These are phyloP conservation scores for Hygrocybe coccinea DNA, from an alignment of 768 basidiomycete species.

Conservation along the genomic window DNA sequence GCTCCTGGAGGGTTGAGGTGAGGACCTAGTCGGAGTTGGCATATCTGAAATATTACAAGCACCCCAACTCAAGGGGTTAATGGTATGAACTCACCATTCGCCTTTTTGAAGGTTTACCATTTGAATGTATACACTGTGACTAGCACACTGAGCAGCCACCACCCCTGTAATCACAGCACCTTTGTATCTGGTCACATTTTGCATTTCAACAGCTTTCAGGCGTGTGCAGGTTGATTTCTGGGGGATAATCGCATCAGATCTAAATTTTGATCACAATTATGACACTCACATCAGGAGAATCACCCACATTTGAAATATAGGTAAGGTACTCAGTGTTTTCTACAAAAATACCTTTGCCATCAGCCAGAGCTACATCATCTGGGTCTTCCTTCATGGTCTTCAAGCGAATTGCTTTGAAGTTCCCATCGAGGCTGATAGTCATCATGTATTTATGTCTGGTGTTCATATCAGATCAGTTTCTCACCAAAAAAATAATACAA, in stretches of 20 bases:
- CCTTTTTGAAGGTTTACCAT: constrained; percentile 26
- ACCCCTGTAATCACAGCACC: constrained; percentile 25
- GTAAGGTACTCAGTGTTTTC: constrained; percentile 9
- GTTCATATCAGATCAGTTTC: background rate
- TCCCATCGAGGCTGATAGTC: constrained; percentile 26
- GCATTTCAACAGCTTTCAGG: constrained; percentile 23
- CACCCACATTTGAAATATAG: constrained; percentile 15
- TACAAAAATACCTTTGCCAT: constrained; percentile 25
- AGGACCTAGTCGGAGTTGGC: constrained; percentile 23
- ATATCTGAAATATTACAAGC: constrained; percentile 13
- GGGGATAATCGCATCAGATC: background rate
- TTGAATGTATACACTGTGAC: constrained; percentile 25
- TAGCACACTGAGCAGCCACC: constrained; percentile 26
- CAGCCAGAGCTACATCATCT: constrained; percentile 25
- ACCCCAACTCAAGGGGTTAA: background rate
- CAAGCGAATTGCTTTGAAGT: constrained; percentile 23
- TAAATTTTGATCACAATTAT: background rate
- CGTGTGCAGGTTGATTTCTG: constrained; percentile 24
- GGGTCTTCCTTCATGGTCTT: constrained; percentile 24
- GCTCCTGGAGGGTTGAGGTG: constrained; percentile 12
- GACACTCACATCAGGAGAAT: constrained; percentile 6
- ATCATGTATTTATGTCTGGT: constrained; percentile 24
- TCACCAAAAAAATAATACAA: background rate
- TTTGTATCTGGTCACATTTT: constrained; percentile 26
- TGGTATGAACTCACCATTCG: constrained; percentile 19